A percentile compares a stretch with the other conserved stretches of the same genome.
Evolutionary conservation across 768 basidiomycete species (phyloP).

Genomic region (Astraeus odoratus): DNA sequence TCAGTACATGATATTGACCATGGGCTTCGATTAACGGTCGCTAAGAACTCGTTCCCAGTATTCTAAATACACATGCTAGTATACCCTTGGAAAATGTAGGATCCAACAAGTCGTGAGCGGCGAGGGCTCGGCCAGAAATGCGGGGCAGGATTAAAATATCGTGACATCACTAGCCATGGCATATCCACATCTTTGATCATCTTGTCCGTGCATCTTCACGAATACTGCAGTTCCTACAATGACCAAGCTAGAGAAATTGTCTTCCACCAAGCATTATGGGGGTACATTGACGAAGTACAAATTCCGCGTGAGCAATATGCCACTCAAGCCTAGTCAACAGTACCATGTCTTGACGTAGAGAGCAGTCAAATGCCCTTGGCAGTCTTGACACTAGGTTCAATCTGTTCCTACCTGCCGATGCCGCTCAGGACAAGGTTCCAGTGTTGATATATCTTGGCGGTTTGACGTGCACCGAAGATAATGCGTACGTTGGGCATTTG

Average conservation of each 20-base stretch:
- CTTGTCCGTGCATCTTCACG: neutral
- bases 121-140: too few species aligned
- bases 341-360: neutral
- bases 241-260: constrained; percentile 54
- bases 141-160: too few species aligned
- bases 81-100: neutral
- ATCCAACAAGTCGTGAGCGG: too few species aligned
- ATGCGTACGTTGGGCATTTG: constrained; percentile 48
- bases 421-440: constrained; percentile 49
- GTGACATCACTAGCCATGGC: too few species aligned
- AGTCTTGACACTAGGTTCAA: constrained; percentile 75
- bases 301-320: constrained; percentile 51
- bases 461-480: constrained; percentile 88
- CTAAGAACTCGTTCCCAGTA: too few species aligned
- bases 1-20: too few species aligned
- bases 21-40: too few species aligned
- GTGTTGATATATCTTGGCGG: constrained; percentile 87
- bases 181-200: too few species aligned
- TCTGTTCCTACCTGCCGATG: constrained; percentile 72
- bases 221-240: constrained; percentile 4
- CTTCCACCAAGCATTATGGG: constrained; percentile 71
- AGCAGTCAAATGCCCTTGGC: constrained; percentile 64
- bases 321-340: neutral
- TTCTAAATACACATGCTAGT: neutral
- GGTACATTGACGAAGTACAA: constrained; percentile 84